Evolutionary conservation across 2,329 filamentous ascomycete genomes (phyloP).

Genomic region (Aspergillus awamori): DNA sequence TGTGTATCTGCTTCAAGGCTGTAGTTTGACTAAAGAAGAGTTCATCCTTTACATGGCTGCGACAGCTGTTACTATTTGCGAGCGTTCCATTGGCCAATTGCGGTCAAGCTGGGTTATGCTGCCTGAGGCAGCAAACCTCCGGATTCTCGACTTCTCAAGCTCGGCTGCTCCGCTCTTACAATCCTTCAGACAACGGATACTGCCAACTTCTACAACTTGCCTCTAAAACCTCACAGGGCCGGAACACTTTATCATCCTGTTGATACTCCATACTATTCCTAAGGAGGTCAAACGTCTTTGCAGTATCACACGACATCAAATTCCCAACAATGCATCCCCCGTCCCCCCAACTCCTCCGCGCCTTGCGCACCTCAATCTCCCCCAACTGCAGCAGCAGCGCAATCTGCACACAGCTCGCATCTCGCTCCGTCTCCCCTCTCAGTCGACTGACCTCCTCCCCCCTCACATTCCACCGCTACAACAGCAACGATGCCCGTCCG

Average conservation of each 20-base stretch:
- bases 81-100: constrained; percentile 7
- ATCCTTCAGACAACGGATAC: neutral
- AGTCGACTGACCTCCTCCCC: neutral
- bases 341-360: constrained; percentile 46
- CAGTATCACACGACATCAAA: neutral
- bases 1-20: neutral
- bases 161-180: neutral
- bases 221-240: neutral
- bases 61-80: constrained; percentile 6
- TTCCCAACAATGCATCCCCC: constrained; percentile 42
- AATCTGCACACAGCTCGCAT: constrained; percentile 19
- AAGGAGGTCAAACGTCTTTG: neutral
- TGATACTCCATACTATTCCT: neutral
- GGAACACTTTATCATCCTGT: neutral
- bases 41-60: neutral
- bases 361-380: constrained; percentile 41
- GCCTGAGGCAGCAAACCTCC: neutral
- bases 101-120: neutral
- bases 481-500: constrained; percentile 31
- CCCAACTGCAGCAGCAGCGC: constrained; percentile 16
- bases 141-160: neutral
- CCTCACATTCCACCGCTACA: constrained; percentile 19
- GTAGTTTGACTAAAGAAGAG: neutral
- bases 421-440: constrained; percentile 12
- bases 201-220: neutral